Percentiles rank a stretch among this genome's conserved stretches.
Evolutionary conservation across 2,329 filamentous ascomycete species (phyloP).

Genomic region (Fusarium bactridioides): DNA sequence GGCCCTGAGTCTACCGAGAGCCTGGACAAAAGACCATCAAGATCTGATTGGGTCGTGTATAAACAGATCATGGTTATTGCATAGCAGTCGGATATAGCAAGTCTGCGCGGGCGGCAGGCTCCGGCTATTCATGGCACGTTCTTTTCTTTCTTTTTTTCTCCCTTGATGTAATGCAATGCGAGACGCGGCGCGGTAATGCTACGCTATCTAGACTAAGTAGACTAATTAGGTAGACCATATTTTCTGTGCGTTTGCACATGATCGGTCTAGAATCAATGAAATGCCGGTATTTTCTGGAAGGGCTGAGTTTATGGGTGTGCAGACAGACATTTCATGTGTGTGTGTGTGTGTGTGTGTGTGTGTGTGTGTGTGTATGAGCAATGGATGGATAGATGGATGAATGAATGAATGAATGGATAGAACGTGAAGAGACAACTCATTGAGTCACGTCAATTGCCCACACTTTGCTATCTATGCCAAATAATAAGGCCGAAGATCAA

Average conservation of each 20-base stretch:
- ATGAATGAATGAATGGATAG: not conserved
- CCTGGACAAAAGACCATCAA: not conserved
- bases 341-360: not conserved
- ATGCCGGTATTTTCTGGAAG: slow-evolving; percentile 3
- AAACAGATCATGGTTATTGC: slow-evolving; percentile 8
- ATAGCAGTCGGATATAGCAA: not conserved
- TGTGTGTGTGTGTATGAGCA: not conserved
- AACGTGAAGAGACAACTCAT: not conserved
- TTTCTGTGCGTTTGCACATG: slow-evolving; percentile 15
- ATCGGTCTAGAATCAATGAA: slow-evolving; percentile 20
- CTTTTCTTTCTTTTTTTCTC: not conserved
- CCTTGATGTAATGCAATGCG: not conserved
- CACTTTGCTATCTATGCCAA: slow-evolving; percentile 5
- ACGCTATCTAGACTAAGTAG: slow-evolving; percentile 6
- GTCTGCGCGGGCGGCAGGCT: slow-evolving; percentile 20
- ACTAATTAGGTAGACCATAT: not conserved
- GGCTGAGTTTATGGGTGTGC: slow-evolving; percentile 3
- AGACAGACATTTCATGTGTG: not conserved
- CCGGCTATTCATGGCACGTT: slow-evolving; percentile 30
- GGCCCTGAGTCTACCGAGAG: not conserved
- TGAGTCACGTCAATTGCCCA: not conserved
- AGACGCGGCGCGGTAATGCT: not conserved
- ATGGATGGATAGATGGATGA: too few species aligned
- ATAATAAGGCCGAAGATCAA: slow-evolving; percentile 4
- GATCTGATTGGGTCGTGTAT: slow-evolving; percentile 9